Conservation (phyloP, 2,329 filamentous ascomycete genomes). For the Erysiphe pisi region DNA sequence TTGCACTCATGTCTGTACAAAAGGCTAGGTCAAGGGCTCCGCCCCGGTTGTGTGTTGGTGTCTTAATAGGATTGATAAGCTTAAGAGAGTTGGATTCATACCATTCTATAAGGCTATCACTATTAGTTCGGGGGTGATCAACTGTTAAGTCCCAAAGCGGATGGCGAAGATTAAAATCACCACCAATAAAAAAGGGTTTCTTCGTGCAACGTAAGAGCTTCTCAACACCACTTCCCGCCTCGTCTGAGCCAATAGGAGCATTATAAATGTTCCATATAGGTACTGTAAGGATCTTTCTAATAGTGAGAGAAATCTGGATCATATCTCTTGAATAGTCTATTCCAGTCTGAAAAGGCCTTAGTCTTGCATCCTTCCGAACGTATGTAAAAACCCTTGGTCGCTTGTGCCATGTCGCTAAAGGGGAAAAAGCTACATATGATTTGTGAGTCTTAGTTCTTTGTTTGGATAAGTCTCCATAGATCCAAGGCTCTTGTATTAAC, state of each 20-base stretch:
- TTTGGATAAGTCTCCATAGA: no score
- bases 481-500: no score
- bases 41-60: not conserved
- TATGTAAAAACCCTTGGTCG: no score
- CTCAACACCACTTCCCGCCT: not conserved
- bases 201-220: not conserved
- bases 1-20: not conserved
- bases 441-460: no score
- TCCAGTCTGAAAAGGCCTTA: not conserved
- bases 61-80: not conserved
- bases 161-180: not conserved
- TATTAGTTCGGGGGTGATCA: not conserved
- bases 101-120: constrained; percentile 17
- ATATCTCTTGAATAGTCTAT: not conserved
- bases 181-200: not conserved
- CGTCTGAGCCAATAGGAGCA: not conserved
- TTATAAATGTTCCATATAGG: not conserved
- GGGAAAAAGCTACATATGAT: no score
- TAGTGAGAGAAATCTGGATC: not conserved
- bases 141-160: not conserved
- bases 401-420: no score
- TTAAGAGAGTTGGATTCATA: not conserved
- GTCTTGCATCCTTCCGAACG: not conserved
- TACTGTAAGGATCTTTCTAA: not conserved
- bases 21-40: not conserved